A percentile compares a stretch with the other conserved stretches of the same genome.
Evolutionary conservation across 768 basidiomycete species (phyloP).

Genomic region (Coprinopsis marcescibilis): DNA sequence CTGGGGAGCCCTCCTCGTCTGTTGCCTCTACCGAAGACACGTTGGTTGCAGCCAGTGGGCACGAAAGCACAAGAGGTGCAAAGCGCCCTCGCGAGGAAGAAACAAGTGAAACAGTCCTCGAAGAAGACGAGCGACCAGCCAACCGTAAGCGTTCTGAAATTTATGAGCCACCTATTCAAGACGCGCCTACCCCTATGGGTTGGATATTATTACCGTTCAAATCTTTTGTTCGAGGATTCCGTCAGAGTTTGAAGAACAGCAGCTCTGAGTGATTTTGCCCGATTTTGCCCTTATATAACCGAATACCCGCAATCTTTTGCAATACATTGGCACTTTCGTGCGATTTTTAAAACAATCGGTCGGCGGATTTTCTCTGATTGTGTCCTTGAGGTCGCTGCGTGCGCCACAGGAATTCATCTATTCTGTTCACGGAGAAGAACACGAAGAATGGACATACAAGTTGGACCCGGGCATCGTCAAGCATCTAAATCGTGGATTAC

Average conservation of each 20-base stretch:
- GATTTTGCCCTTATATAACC: not conserved
- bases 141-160: conserved; percentile 49
- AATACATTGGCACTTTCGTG: no score
- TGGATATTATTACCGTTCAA: conserved; percentile 62
- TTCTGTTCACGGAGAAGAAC: no score
- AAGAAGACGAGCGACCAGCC: conserved; percentile 37
- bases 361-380: no score
- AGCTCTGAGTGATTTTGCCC: not conserved
- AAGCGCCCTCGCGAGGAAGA: conserved; percentile 39
- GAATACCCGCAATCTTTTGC: not conserved
- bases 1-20: conserved; percentile 1
- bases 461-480: no score
- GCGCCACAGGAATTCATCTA: no score
- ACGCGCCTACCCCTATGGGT: conserved; percentile 42
- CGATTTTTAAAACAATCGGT: no score
- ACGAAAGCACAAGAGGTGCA: conserved; percentile 16
- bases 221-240: conserved; percentile 63
- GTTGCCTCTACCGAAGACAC: conserved; percentile 20
- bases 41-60: conserved; percentile 34
- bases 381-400: no score
- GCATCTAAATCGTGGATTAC: no score
- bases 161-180: conserved; percentile 38
- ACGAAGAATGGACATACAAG: no score
- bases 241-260: conserved; percentile 42
- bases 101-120: conserved; percentile 15